Evolutionary conservation across 208 protist species (phyloP).

Genomic region (Acanthamoeba castellanii): DNA sequence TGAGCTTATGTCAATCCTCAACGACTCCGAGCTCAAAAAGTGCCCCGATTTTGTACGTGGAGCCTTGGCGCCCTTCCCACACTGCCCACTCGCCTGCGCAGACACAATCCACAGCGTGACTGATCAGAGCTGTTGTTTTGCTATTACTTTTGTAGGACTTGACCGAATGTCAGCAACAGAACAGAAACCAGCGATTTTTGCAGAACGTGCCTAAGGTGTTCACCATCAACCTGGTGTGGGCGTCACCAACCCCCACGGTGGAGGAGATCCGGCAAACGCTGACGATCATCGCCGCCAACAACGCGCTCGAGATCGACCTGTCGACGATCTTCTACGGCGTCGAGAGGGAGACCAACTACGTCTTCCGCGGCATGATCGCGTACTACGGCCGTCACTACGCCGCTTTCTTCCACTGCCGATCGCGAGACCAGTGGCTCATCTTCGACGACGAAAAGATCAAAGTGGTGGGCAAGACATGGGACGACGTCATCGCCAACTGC

Average conservation of each 20-base stretch:
- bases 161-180: constrained; percentile 22
- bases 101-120: no score
- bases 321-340: constrained; percentile 61
- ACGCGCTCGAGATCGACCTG: constrained; percentile 27
- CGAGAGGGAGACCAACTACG: constrained; percentile 11
- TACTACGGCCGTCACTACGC: constrained; percentile 70
- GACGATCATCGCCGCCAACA: background rate
- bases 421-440: constrained; percentile 38
- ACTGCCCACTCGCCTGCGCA: no score
- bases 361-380: constrained; percentile 53
- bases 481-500: constrained; percentile 64
- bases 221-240: constrained; percentile 66
- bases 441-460: constrained; percentile 75
- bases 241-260: constrained; percentile 37
- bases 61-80: no score
- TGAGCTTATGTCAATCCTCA: constrained; percentile 50
- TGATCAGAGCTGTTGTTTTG: no score
- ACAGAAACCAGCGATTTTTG: constrained; percentile 70
- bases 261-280: constrained; percentile 42
- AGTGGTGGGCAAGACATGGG: constrained; percentile 64
- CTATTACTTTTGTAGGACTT: constrained; percentile 36
- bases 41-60: constrained; percentile 52
- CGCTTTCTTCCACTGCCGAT: constrained; percentile 56
- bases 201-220: constrained; percentile 63
- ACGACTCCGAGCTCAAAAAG: constrained; percentile 70